Evolutionary conservation across 1,139 yeast genomes (phyloP).

Genomic region (Sugiyamaella neomexicana): DNA sequence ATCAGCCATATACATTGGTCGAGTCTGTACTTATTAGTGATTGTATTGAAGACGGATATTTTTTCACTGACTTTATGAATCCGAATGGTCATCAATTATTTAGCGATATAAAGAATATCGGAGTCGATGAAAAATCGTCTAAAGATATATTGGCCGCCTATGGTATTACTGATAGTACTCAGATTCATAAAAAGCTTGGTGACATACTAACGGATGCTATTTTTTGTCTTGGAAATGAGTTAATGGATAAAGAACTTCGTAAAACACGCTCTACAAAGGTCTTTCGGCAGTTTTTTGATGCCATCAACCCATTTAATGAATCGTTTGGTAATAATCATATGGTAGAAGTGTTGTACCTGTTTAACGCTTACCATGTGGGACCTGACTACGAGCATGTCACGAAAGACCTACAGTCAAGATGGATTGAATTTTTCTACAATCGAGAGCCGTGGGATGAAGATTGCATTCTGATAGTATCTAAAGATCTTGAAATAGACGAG

Average conservation of each 20-base stretch:
- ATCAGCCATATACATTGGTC: slow-evolving; percentile 12
- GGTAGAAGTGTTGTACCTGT: slow-evolving; percentile 35
- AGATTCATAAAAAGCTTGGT: slow-evolving; percentile 13
- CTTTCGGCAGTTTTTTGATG: slow-evolving; percentile 34
- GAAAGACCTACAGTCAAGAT: slow-evolving; percentile 28
- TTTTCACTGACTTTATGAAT: slow-evolving; percentile 26
- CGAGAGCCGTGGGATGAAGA: slow-evolving; percentile 31
- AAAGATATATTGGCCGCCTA: slow-evolving; percentile 13
- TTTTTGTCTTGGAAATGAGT: slow-evolving; percentile 26
- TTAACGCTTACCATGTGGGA: slow-evolving; percentile 31
- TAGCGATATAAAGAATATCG: slow-evolving; percentile 10
- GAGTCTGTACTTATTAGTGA: slow-evolving; percentile 29
- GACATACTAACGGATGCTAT: slow-evolving; percentile 26
- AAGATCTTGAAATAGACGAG: slow-evolving; percentile 9
- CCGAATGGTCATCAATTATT: slow-evolving; percentile 7
- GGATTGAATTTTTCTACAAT: slow-evolving; percentile 31
- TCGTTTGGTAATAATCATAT: slow-evolving; percentile 36
- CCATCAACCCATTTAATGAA: slow-evolving; percentile 31
- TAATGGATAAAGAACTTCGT: slow-evolving; percentile 21
- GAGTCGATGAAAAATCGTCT: slow-evolving; percentile 13
- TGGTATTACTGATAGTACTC: slow-evolving; percentile 13
- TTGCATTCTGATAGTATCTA: slow-evolving; percentile 12
- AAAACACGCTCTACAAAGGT: slow-evolving; percentile 21
- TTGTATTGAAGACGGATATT: slow-evolving; percentile 32
- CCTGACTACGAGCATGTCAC: slow-evolving; percentile 22